Evolutionary conservation across 805 yeast genomes (phyloP).

Genomic region (Myxozyma geophila): DNA sequence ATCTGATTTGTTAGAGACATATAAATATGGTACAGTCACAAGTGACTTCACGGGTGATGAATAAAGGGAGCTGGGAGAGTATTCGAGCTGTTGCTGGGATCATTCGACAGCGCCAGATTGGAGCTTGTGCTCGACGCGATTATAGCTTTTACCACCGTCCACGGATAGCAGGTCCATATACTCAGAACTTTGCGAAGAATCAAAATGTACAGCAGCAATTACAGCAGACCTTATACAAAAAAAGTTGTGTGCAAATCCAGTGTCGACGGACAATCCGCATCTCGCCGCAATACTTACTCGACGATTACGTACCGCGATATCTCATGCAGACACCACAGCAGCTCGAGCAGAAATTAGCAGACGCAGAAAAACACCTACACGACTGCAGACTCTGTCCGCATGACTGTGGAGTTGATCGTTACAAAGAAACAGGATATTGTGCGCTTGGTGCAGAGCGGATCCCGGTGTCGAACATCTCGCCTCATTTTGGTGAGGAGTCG

Average conservation of each 20-base stretch:
- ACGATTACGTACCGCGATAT: conserved; percentile 34
- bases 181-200: too few relatives aligned
- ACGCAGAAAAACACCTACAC: conserved; percentile 24
- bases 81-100: too few relatives aligned
- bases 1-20: too few relatives aligned
- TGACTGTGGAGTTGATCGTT: conserved; percentile 35
- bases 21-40: too few relatives aligned
- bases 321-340: conserved; percentile 14
- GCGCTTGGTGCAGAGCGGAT: conserved; percentile 32
- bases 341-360: conserved; percentile 19
- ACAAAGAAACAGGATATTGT: conserved; percentile 34
- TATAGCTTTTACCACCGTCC: too few relatives aligned
- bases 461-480: conserved; percentile 35
- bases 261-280: conserved; percentile 28
- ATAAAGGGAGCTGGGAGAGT: too few relatives aligned
- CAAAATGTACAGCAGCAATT: too few relatives aligned
- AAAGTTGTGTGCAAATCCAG: not conserved
- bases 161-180: too few relatives aligned
- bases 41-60: too few relatives aligned
- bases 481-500: conserved; percentile 38
- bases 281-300: conserved; percentile 36
- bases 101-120: too few relatives aligned
- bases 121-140: too few relatives aligned
- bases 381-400: conserved; percentile 37
- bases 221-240: too few relatives aligned